Percentiles rank a stretch among this genome's conserved stretches.
These are phyloP conservation scores for Phellopilus nigrolimitatus DNA, from an alignment of 1,284 basidiomycete species.

Conservation along the genomic window DNA sequence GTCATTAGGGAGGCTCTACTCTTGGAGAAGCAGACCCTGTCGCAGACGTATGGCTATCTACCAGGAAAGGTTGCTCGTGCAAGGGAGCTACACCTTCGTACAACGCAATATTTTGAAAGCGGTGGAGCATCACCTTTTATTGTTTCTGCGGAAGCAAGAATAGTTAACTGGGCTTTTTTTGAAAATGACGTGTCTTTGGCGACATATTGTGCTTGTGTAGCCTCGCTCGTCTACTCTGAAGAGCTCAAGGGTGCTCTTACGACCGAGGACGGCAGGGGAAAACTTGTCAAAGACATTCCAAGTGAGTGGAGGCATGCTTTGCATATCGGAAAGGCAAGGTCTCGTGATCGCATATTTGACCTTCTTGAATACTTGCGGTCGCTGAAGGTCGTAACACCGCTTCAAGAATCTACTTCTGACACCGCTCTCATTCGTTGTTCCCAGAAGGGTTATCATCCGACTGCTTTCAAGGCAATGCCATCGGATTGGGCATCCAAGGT, in stretches of 20 bases:
- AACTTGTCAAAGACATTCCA: conserved; percentile 47
- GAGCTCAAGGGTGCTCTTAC: conserved; percentile 46
- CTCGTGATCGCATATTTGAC: conserved; percentile 54
- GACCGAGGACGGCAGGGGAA: conserved; percentile 42
- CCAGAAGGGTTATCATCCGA: conserved; percentile 37
- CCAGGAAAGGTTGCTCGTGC: conserved; percentile 58
- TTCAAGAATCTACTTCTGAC: conserved; percentile 40
- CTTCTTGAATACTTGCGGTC: conserved; percentile 50
- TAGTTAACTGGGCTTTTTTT: conserved; percentile 54
- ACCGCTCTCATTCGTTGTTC: conserved; percentile 39
- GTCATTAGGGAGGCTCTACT: conserved; percentile 56
- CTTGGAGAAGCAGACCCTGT: conserved; percentile 57
- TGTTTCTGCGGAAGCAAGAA: conserved; percentile 46
- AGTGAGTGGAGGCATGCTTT: conserved; percentile 42
- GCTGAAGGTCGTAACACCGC: conserved; percentile 51
- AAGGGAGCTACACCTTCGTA: conserved; percentile 56
- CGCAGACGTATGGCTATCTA: conserved; percentile 66
- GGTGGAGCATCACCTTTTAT: conserved; percentile 36
- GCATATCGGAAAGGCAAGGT: conserved; percentile 51
- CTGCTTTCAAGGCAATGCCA: conserved; percentile 38
- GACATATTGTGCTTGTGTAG: conserved; percentile 56
- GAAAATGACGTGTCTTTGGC: conserved; percentile 54
- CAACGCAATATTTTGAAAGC: conserved; percentile 44
- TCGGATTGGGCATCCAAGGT: conserved; percentile 24
- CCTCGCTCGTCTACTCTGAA: conserved; percentile 46